Evolutionary conservation across 805 yeast genomes (phyloP).

Genomic region (Yarrowia bubula): DNA sequence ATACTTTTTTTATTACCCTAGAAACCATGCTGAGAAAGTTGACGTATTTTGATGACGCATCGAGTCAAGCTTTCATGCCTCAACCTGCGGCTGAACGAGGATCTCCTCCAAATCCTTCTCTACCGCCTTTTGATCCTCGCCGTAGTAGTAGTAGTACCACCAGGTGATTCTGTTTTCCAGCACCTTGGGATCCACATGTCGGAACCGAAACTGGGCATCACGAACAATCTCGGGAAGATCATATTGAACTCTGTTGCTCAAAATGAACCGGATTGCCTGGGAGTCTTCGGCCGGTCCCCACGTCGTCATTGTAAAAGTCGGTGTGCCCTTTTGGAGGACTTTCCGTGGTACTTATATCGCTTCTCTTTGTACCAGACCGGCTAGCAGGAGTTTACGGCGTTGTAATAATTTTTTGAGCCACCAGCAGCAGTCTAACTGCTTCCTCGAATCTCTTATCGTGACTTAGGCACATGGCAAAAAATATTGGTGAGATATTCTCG

Average conservation of each 20-base stretch:
- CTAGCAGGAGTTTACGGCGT: background rate
- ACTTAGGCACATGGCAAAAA: background rate
- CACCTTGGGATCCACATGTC: background rate
- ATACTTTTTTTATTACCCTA: background rate
- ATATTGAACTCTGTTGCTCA: background rate
- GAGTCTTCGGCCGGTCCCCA: slow-evolving; percentile 15
- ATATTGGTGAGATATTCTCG: background rate
- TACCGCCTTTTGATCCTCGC: background rate
- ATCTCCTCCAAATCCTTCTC: background rate
- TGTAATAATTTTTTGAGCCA: background rate
- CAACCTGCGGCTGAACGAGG: slow-evolving; percentile 2
- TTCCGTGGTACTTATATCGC: background rate
- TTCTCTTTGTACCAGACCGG: background rate
- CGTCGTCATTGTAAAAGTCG: background rate
- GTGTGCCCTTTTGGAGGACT: too few species aligned
- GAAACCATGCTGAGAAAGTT: background rate
- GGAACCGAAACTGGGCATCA: background rate
- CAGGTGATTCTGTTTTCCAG: slow-evolving; percentile 4
- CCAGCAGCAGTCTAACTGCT: background rate
- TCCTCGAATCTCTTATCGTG: slow-evolving; percentile 5
- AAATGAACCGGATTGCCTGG: background rate
- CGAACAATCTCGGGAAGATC: background rate
- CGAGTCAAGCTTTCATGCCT: background rate
- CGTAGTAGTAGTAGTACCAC: slow-evolving; percentile 13
- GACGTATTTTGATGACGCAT: too few species aligned